Evolutionary conservation across 306 rosid genomes (phyloP).

Genomic region (Prunus campanulata): DNA sequence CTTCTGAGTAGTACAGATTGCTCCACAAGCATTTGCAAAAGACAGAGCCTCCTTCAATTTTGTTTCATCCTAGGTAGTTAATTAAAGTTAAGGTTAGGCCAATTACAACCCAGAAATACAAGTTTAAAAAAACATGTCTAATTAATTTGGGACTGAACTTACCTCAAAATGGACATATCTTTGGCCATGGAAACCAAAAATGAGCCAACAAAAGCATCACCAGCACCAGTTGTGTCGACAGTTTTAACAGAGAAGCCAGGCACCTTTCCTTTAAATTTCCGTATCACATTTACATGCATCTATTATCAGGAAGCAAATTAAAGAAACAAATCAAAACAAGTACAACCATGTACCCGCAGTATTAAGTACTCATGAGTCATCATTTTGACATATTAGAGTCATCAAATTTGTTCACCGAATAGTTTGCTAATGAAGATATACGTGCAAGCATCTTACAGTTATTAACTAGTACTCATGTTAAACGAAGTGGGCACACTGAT

Average conservation of each 20-base stretch:
- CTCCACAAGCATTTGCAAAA: conserved; percentile 67
- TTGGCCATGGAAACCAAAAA: conserved; percentile 43
- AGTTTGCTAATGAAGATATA: no score
- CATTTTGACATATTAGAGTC: no score
- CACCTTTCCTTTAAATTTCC: conserved; percentile 57
- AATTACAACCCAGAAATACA: background rate
- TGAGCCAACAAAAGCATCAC: conserved; percentile 67
- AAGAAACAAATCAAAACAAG: no score
- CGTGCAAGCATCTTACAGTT: no score
- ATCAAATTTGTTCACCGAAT: no score
- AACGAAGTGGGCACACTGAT: no score
- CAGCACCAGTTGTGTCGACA: conserved; percentile 75
- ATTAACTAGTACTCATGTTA: no score
- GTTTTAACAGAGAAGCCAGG: conserved; percentile 44
- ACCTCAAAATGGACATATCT: conserved; percentile 44
- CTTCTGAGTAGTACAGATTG: conserved; percentile 54
- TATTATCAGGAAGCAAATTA: conserved; percentile 6
- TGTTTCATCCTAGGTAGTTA: conserved; percentile 35
- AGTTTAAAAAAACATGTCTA: background rate
- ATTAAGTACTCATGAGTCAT: no score
- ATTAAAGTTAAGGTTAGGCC: background rate
- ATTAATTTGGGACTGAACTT: background rate
- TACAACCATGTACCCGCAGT: no score
- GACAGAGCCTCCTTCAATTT: conserved; percentile 54
- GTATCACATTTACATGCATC: background rate